These are phyloP conservation scores for Psilocybe tampanensis DNA, from an alignment of 768 basidiomycete genomes.

Conservation along the genomic window DNA sequence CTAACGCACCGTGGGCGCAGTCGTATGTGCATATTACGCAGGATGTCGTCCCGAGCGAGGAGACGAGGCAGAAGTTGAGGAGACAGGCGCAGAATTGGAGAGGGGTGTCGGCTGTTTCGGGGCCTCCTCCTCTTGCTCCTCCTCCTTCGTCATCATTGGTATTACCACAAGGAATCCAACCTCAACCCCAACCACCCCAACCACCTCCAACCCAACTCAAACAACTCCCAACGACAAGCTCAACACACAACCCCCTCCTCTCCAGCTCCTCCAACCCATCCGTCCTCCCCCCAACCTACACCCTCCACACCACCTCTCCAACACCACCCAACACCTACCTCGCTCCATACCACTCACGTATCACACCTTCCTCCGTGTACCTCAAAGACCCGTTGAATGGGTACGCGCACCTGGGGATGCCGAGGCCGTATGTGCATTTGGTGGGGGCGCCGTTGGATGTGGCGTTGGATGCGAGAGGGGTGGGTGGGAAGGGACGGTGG, in stretches of 20 bases:
- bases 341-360: constrained; percentile 61
- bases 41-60: constrained; percentile 45
- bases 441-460: constrained; percentile 77
- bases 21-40: constrained; percentile 52
- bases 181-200: constrained; percentile 38
- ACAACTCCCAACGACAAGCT: constrained; percentile 25
- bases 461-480: constrained; percentile 77
- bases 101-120: constrained; percentile 56
- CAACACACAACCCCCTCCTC: constrained; percentile 18
- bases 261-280: constrained; percentile 35
- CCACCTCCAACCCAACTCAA: constrained; percentile 19
- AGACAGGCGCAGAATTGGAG: constrained; percentile 67
- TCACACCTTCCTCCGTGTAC: constrained; percentile 71
- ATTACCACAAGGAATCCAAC: constrained; percentile 41
- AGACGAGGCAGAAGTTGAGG: constrained; percentile 54
- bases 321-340: constrained; percentile 60
- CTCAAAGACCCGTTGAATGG: constrained; percentile 81
- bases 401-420: constrained; percentile 82
- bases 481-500: constrained; percentile 65
- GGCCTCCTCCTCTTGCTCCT: neutral
- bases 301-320: constrained; percentile 62
- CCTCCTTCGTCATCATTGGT: constrained; percentile 49
- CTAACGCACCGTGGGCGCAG: constrained; percentile 55
- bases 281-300: constrained; percentile 60
- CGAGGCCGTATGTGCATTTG: constrained; percentile 82